A percentile compares a stretch with the other conserved stretches of the same genome.
These are phyloP conservation scores for Lepiota venenata DNA, from an alignment of 768 basidiomycete species.

Conservation along the genomic window DNA sequence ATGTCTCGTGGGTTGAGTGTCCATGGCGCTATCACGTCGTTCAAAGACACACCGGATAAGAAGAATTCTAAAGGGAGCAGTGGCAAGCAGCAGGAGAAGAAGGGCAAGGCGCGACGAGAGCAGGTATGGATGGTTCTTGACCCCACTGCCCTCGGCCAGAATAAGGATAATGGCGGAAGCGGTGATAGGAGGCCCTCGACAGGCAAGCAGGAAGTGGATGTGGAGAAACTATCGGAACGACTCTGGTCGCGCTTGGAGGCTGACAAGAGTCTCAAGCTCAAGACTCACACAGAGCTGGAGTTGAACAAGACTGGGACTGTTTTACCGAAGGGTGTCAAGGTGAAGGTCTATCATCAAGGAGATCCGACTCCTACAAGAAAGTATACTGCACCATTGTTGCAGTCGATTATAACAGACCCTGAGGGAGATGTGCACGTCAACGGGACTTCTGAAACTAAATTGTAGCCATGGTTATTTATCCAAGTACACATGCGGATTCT, in stretches of 20 bases:
- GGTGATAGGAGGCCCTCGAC: constrained; percentile 8
- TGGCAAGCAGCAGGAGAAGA: constrained; percentile 13
- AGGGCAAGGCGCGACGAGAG: constrained; percentile 29
- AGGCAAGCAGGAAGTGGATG: constrained; percentile 20
- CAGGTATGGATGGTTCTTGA: constrained; percentile 47
- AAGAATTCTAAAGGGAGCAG: constrained; percentile 27
- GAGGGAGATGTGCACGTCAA: not conserved
- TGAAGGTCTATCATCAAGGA: constrained; percentile 61
- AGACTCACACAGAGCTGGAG: constrained; percentile 43
- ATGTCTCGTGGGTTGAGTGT: constrained; percentile 58
- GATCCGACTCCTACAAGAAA: constrained; percentile 65
- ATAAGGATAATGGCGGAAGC: constrained; percentile 8
- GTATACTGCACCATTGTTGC: constrained; percentile 62
- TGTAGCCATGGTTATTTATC: not conserved
- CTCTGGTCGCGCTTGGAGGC: constrained; percentile 62
- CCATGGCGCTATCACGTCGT: constrained; percentile 81
- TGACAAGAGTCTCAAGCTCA: constrained; percentile 46
- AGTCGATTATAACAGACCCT: constrained; percentile 48
- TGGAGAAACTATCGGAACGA: constrained; percentile 39
- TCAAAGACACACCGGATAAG: constrained; percentile 31
- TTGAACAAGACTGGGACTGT: constrained; percentile 19
- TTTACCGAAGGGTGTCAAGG: constrained; percentile 31
- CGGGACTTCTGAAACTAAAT: not conserved
- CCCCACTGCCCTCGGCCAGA: constrained; percentile 14
- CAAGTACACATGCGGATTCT: too few species aligned